A percentile compares a stretch with the other conserved stretches of the same genome.
These are phyloP conservation scores for Vigna hirtella DNA, from an alignment of 306 rosid genomes.

Conservation along the genomic window DNA sequence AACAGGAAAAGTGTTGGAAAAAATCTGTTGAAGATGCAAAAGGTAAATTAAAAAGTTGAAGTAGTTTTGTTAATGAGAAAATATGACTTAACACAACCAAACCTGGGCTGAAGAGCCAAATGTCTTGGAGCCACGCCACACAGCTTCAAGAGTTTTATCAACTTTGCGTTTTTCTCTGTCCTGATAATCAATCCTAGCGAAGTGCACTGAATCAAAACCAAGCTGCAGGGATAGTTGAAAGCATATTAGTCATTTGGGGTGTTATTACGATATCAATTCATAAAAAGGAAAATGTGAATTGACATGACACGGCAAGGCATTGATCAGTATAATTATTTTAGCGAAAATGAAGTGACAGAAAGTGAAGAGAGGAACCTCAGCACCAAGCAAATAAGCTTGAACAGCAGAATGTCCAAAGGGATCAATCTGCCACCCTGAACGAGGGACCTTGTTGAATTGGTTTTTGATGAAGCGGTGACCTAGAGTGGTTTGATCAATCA, in stretches of 20 bases:
- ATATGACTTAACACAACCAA: neutral
- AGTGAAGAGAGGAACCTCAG: neutral
- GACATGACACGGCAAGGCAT: neutral
- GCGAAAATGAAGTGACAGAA: neutral
- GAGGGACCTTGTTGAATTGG: neutral
- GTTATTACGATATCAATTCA: neutral
- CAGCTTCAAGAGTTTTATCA: constrained; percentile 7
- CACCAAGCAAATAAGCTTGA: constrained; percentile 1
- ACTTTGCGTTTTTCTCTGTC: constrained; percentile 5
- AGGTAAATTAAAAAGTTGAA: neutral
- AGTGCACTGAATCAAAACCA: constrained; percentile 14
- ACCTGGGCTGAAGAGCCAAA: constrained; percentile 12
- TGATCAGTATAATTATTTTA: neutral
- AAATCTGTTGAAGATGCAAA: neutral
- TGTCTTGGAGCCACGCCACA: constrained; percentile 10
- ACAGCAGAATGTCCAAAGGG: constrained; percentile 20
- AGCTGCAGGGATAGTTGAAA: neutral
- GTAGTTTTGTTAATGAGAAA: neutral
- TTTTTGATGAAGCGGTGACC: too few species aligned
- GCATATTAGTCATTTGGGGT: neutral
- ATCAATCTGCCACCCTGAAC: constrained; percentile 20
- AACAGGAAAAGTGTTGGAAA: constrained; percentile 8
- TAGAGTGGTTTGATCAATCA: too few species aligned
- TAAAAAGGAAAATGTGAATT: neutral
- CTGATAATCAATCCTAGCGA: constrained; percentile 20